Base-by-base conservation (phyloP, 1,284 basidiomycete species). In the Singerocomus inundabilis region DNA sequence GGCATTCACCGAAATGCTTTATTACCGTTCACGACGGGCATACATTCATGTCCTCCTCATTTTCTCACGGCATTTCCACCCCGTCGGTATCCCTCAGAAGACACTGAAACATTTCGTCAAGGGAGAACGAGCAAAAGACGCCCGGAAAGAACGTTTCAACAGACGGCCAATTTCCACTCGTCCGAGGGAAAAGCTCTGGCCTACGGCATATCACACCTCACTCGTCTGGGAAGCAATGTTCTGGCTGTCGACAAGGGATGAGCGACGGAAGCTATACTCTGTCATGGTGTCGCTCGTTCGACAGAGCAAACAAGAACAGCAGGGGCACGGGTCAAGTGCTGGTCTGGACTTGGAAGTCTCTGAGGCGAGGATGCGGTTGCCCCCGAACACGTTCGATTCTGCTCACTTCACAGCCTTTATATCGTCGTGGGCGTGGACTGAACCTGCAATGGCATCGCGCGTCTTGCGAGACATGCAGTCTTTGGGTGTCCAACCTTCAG, bases 1-100 rank as follows among this genome's bases (percentile, higher is more conserved):
- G 72, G 64, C 56, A 1, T 61, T 74, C 33, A 64, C 70, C 6
- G 68, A 75, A 49, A 70, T 76, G 67, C 62, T 69, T 3, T 58
- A 68, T 49, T 62, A 70, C 49, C 59, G 58, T 39, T 52, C 54
- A 1, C 56, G 57, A 13, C 49, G 47, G 4, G 56, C 70, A 39
- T 46, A 42, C 26, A 38, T 37, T 8, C 55, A 52, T 5, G 49
- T 63, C 15, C 58, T 69, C 44, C 34, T 52, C 21, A 46, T 59
- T 1, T 76, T 71, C 52, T 50, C 52, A 25, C 60, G 62, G 5
- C 62, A 68, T 39, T 77, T 74, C 52, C 57, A 69, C 38, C 43
- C 53, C 10, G 58, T 70, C 29, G 71, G 70, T 11, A 57, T 75
- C 6, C 75, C 75, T 0, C 49, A 50, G 3, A 58, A 54, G 43